These are phyloP conservation scores for Heliosperma pusillum DNA, from an alignment of 148 eudicot genomes.

Conservation along the genomic window DNA sequence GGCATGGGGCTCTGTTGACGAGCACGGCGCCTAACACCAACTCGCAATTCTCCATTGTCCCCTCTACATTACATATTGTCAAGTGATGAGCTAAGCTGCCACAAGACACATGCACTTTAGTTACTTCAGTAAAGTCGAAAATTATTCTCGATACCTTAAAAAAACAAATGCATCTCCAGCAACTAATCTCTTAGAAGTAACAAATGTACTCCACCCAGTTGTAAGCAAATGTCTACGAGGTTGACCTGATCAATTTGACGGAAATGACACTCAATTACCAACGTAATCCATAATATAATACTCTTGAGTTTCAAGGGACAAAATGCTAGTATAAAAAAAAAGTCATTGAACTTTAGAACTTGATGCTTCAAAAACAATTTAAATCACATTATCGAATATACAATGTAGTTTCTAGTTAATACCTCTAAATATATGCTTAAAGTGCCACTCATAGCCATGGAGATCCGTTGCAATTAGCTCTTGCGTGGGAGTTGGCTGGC, in stretches of 20 bases:
- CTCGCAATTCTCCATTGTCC: conserved; percentile 62
- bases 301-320: neutral
- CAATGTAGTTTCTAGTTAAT: neutral
- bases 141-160: conserved; percentile 51
- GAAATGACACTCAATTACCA: conserved; percentile 12
- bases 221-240: conserved; percentile 93
- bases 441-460: conserved; percentile 87
- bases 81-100: conserved; percentile 30
- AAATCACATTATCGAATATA: neutral
- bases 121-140: conserved; percentile 3
- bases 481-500: conserved; percentile 69
- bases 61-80: conserved; percentile 45
- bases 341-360: neutral
- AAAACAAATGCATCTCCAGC: conserved; percentile 95
- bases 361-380: neutral
- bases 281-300: neutral
- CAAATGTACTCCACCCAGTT: conserved; percentile 98
- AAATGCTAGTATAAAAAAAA: neutral
- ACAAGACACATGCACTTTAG: conserved; percentile 26
- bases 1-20: conserved; percentile 74
- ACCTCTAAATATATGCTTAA: conserved; percentile 90
- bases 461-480: conserved; percentile 85
- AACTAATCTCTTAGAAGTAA: conserved; percentile 73
- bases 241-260: conserved; percentile 52
- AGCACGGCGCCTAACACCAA: conserved; percentile 69